Conservation (phyloP, 2,329 filamentous ascomycete species). For the Apiospora kogelbergensis region DNA sequence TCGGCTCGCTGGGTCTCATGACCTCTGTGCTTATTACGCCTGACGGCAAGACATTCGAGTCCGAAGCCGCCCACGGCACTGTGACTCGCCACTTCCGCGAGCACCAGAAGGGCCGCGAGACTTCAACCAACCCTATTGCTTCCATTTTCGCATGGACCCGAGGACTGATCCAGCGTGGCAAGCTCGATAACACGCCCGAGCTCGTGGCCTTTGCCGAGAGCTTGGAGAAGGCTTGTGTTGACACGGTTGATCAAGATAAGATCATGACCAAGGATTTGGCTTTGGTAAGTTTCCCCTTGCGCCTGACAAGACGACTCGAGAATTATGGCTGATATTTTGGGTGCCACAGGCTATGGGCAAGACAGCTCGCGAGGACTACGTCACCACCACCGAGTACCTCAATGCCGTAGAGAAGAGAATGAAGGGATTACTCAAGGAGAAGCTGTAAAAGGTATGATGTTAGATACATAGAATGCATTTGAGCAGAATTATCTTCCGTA, state of each 20-base stretch:
- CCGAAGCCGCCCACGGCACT: constrained; percentile 96
- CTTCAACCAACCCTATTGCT: constrained; percentile 97
- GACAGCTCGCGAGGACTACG: constrained; percentile 79
- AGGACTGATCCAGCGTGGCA: constrained; percentile 87
- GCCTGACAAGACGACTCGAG: background rate
- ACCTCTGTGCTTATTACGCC: constrained; percentile 96
- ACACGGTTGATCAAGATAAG: constrained; percentile 89
- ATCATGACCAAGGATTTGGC: constrained; percentile 99
- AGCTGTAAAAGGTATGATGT: constrained; percentile 56
- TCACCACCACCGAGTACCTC: constrained; percentile 90
- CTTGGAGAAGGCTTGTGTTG: constrained; percentile 89
- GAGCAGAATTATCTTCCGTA: background rate
- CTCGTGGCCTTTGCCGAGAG: constrained; percentile 87
- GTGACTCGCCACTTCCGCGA: constrained; percentile 98
- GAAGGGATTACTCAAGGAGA: constrained; percentile 76
- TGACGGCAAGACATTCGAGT: constrained; percentile 95
- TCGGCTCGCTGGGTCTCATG: constrained; percentile 97
- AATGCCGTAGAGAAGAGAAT: constrained; percentile 88
- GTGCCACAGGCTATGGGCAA: constrained; percentile 69
- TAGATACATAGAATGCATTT: background rate
- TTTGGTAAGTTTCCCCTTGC: constrained; percentile 40
- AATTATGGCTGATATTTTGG: background rate
- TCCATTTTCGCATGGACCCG: constrained; percentile 99
- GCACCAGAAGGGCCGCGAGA: constrained; percentile 97
- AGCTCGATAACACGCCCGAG: constrained; percentile 90